Conservation (phyloP, 2,329 filamentous ascomycete genomes). For the Hymenoscyphus fraxineus region DNA sequence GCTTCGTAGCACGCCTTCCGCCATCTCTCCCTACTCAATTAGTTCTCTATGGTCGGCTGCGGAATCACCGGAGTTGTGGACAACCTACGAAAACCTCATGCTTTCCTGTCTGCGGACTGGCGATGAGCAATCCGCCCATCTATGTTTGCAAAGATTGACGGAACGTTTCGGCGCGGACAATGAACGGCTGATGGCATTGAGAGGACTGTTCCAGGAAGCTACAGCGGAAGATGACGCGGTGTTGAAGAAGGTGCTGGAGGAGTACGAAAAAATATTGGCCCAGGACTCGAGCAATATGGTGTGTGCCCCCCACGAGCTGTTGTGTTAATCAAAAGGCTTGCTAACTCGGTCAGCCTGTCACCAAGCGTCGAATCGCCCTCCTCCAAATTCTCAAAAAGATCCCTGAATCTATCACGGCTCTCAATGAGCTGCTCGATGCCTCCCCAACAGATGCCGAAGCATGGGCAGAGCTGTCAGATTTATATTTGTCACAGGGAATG, state of each 20-base stretch:
- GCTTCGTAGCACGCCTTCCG: constrained; percentile 50
- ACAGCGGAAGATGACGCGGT: constrained; percentile 62
- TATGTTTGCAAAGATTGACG: constrained; percentile 71
- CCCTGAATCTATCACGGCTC: constrained; percentile 68
- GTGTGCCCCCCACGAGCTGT: constrained; percentile 36
- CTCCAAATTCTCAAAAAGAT: constrained; percentile 68
- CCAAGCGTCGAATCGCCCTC: constrained; percentile 79
- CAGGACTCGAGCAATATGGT: constrained; percentile 78
- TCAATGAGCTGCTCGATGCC: constrained; percentile 74
- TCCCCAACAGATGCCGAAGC: constrained; percentile 88
- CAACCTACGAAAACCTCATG: constrained; percentile 80
- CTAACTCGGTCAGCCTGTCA: constrained; percentile 61
- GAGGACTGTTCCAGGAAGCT: constrained; percentile 81
- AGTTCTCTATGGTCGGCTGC: constrained; percentile 50
- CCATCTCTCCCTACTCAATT: constrained; percentile 52
- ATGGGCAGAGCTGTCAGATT: constrained; percentile 86
- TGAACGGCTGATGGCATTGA: constrained; percentile 79
- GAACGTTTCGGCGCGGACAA: constrained; percentile 79
- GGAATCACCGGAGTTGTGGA: constrained; percentile 80
- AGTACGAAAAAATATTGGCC: constrained; percentile 72
- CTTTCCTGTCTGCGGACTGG: constrained; percentile 79
- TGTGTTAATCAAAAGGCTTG: constrained; percentile 10
- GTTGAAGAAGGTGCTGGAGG: constrained; percentile 65
- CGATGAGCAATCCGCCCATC: constrained; percentile 72
- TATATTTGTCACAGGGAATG: constrained; percentile 77